Percentiles rank a stretch among this genome's conserved stretches.
phyloP scores from a whole-genome alignment of 164 flowering plant genomes.

The Tinospora cordifolia region DNA sequence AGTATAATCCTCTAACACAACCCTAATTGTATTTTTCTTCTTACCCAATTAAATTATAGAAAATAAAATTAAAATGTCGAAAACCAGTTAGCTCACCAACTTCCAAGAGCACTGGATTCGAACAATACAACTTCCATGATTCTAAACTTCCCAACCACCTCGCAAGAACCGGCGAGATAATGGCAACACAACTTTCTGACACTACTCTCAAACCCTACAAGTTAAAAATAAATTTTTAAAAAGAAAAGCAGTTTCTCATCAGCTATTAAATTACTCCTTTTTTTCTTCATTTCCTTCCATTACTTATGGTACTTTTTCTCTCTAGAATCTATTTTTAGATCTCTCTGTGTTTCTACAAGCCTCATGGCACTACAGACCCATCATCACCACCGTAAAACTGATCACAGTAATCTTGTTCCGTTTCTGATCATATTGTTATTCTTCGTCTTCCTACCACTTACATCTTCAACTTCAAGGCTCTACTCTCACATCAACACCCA shows the following conservation, averaged over 20 bases:
- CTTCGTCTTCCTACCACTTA: constrained; percentile 6
- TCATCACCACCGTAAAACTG: background rate
- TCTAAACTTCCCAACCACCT: constrained; percentile 4
- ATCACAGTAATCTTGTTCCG: background rate
- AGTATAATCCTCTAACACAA: no score
- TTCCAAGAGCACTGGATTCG: background rate
- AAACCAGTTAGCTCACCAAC: background rate
- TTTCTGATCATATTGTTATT: no score
- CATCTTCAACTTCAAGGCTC: constrained; percentile 25
- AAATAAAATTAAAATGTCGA: background rate
- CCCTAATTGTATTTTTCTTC: no score
- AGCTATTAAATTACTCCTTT: no score
- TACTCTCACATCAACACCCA: background rate
- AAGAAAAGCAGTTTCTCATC: no score
- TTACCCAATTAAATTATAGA: background rate
- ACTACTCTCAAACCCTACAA: background rate
- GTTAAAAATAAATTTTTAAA: no score
- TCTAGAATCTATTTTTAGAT: background rate
- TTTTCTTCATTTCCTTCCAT: no score
- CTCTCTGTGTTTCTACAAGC: background rate
- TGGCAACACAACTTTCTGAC: background rate
- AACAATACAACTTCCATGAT: background rate
- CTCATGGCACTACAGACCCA: no score
- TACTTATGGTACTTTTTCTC: background rate
- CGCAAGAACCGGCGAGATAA: constrained; percentile 10